Conservation (phyloP, 202 grass and related monocot species). For the Thinopyrum obtusiflorum region DNA sequence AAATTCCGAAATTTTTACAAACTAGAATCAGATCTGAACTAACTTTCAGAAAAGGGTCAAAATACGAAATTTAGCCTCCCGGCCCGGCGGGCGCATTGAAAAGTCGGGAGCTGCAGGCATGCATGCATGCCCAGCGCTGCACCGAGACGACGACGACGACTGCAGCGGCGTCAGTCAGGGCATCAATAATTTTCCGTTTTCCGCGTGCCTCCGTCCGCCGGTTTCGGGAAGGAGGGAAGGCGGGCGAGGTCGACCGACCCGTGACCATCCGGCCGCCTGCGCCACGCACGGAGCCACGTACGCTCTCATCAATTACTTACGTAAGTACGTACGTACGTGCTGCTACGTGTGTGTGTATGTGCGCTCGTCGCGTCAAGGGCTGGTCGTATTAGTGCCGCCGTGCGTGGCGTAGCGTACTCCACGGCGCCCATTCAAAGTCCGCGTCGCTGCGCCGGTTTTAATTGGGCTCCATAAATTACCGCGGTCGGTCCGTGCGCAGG, state of each 20-base stretch:
- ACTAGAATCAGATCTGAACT: too few relatives aligned
- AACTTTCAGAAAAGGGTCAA: too few relatives aligned
- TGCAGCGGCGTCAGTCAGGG: too few relatives aligned
- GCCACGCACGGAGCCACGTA: not conserved
- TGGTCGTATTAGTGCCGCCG: not conserved
- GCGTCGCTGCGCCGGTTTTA: not conserved
- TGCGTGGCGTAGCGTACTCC: not conserved
- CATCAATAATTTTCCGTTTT: not conserved
- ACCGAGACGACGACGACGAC: too few relatives aligned
- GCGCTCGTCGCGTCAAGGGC: not conserved
- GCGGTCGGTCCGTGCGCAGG: not conserved
- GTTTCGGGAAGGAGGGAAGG: not conserved
- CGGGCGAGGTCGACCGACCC: not conserved
- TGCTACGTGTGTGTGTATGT: too few relatives aligned
- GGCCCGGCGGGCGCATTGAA: not conserved
- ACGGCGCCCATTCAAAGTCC: not conserved
- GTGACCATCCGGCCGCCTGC: not conserved
- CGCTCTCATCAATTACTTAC: not conserved
- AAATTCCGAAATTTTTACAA: too few relatives aligned
- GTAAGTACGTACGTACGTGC: not conserved
- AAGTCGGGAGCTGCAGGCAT: not conserved
- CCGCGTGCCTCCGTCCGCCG: too few relatives aligned
- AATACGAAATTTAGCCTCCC: too few relatives aligned
- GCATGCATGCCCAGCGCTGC: too few relatives aligned
- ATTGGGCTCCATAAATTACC: not conserved